Evolutionary conservation across 257 asterid genomes (phyloP).

Genomic region (Henckelia pumila): DNA sequence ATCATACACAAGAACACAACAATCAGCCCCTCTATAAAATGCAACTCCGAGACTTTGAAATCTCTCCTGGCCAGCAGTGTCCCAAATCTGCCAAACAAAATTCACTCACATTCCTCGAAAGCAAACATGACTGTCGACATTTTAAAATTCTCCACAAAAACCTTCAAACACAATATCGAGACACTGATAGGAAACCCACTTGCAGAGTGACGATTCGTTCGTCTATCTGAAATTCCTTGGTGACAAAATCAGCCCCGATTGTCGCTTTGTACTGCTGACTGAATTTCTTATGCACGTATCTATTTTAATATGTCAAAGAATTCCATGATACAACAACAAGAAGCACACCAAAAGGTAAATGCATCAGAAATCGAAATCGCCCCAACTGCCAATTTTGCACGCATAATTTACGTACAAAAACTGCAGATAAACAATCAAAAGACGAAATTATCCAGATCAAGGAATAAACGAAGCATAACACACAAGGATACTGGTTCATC

Average conservation of each 20-base stretch:
- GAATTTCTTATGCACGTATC: conserved; percentile 92
- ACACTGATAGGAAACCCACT: conserved; percentile 44
- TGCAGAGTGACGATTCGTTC: conserved; percentile 94
- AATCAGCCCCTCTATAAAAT: conserved; percentile 95
- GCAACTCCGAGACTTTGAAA: conserved; percentile 98
- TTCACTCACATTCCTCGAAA: conserved; percentile 13
- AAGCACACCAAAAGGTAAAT: background rate
- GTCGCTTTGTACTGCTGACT: conserved; percentile 98
- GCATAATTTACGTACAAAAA: background rate
- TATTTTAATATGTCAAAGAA: conserved; percentile 44
- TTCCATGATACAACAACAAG: conserved; percentile 5
- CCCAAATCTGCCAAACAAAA: conserved; percentile 73
- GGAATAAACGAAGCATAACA: background rate
- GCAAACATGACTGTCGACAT: background rate
- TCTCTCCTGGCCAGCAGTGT: conserved; percentile 98
- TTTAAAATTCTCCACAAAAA: background rate
- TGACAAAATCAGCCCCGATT: conserved; percentile 98
- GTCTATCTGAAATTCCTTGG: conserved; percentile 90
- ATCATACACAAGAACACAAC: conserved; percentile 90
- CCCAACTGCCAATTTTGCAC: background rate
- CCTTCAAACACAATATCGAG: background rate
- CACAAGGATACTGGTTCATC: conserved; percentile 92
- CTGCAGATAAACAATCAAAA: background rate
- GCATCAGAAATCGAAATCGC: background rate
- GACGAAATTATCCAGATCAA: background rate